Conservation (phyloP, 495 filamentous ascomycete species). For the Hypoxylon fuscum region DNA sequence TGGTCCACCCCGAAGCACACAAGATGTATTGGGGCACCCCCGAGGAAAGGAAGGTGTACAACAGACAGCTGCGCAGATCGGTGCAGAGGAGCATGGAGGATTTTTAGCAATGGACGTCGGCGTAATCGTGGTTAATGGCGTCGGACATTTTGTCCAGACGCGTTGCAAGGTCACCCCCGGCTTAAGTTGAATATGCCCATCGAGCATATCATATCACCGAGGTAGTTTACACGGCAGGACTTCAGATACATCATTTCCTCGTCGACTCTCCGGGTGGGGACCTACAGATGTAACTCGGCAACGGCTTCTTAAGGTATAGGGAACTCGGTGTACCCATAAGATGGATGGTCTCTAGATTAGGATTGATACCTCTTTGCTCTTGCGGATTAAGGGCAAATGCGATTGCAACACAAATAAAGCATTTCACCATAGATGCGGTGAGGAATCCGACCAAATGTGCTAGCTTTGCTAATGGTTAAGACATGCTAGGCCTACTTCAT, state of each 20-base stretch:
- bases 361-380: constrained; percentile 41
- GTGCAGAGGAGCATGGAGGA: constrained; percentile 65
- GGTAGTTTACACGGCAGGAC: too few species aligned
- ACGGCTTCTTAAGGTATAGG: constrained; percentile 16
- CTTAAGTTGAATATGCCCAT: not conserved
- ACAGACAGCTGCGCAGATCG: constrained; percentile 74
- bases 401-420: constrained; percentile 2
- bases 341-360: constrained; percentile 36
- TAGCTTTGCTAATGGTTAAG: too few species aligned
- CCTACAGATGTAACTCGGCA: not conserved
- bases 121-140: too few species aligned
- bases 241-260: constrained; percentile 7
- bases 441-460: too few species aligned
- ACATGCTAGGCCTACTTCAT: too few species aligned
- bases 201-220: too few species aligned
- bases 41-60: constrained; percentile 84
- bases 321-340: constrained; percentile 19
- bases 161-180: constrained; percentile 10
- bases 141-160: too few species aligned
- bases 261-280: constrained; percentile 6
- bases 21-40: constrained; percentile 86
- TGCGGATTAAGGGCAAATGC: constrained; percentile 10
- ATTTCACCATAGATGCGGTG: too few species aligned
- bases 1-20: constrained; percentile 86
- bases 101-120: constrained; percentile 26